Percentiles rank a stretch among this genome's conserved stretches.
These are phyloP conservation scores for Mycena capillaripes DNA, from an alignment of 768 basidiomycete species.

Conservation along the genomic window DNA sequence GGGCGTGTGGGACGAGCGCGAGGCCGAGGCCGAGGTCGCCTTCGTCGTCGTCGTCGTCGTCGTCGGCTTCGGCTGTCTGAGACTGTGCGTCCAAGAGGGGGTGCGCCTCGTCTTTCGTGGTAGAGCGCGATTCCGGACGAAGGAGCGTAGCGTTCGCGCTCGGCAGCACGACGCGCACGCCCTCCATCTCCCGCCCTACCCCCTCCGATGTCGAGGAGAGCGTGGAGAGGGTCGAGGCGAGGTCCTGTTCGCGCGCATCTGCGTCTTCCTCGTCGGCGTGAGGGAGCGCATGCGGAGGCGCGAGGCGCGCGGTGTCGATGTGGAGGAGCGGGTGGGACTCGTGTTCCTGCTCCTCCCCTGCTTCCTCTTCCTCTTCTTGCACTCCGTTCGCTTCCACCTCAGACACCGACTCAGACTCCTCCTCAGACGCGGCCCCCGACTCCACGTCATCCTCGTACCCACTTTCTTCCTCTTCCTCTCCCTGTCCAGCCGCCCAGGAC, in stretches of 20 bases:
- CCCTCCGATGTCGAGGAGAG: neutral
- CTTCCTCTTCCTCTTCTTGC: neutral
- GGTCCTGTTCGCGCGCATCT: slow-evolving; percentile 16
- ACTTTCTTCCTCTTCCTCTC: neutral
- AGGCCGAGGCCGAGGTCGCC: neutral
- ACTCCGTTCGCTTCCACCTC: no score
- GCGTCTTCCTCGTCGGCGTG: no score
- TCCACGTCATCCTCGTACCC: neutral
- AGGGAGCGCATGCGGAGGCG: no score
- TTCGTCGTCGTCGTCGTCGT: neutral
- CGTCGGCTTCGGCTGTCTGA: neutral
- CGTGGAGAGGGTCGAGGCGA: slow-evolving; percentile 20
- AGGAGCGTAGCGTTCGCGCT: neutral
- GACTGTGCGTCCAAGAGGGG: no score
- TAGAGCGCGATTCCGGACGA: no score
- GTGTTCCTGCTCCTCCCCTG: neutral
- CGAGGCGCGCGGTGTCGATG: slow-evolving; percentile 2
- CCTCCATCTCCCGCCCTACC: neutral
- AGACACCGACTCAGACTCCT: no score
- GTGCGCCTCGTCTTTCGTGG: no score
- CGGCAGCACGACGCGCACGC: neutral
- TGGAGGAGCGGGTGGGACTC: neutral
- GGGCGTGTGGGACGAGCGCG: slow-evolving; percentile 30
- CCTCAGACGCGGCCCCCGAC: no score
- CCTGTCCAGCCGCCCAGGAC: no score